Conservation (phyloP, 371 early-diverging fungal genomes). For the Rhizopus sp. region DNA sequence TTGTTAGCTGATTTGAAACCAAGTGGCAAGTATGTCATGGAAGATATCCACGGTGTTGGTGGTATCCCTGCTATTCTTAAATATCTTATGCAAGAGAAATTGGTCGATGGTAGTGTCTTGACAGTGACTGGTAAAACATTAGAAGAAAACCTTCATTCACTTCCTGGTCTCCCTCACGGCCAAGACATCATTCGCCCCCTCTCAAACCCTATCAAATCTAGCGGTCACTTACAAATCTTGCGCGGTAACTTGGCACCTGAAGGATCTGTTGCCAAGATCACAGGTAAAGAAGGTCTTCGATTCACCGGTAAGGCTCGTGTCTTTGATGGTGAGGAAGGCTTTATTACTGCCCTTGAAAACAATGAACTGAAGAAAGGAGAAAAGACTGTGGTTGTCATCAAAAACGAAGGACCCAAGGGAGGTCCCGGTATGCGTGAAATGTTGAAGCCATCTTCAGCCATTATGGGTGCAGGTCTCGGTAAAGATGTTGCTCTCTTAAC, state of each 20-base stretch:
- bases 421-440: slow-evolving; percentile 94
- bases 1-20: slow-evolving; percentile 97
- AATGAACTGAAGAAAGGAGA: slow-evolving; percentile 77
- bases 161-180: slow-evolving; percentile 70
- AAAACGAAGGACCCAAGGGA: slow-evolving; percentile 87
- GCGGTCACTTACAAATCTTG: slow-evolving; percentile 93
- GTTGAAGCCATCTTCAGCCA: slow-evolving; percentile 94
- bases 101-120: slow-evolving; percentile 76
- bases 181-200: slow-evolving; percentile 89
- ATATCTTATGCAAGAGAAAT: slow-evolving; percentile 73
- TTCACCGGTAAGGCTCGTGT: slow-evolving; percentile 89
- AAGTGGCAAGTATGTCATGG: slow-evolving; percentile 88
- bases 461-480: slow-evolving; percentile 98
- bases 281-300: slow-evolving; percentile 93
- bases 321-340: slow-evolving; percentile 89
- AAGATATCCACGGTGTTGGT: slow-evolving; percentile 79
- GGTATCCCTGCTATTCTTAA: slow-evolving; percentile 90
- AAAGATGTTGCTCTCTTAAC: slow-evolving; percentile 94
- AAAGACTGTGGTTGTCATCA: slow-evolving; percentile 72
- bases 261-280: slow-evolving; percentile 97
- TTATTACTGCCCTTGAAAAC: slow-evolving; percentile 84
- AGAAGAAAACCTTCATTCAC: slow-evolving; percentile 72
- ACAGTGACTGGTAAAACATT: slow-evolving; percentile 90
- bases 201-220: slow-evolving; percentile 86
- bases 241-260: slow-evolving; percentile 95